Evolutionary conservation across 768 basidiomycete genomes (phyloP), one percentile per base, ranked within the genome.

Genomic region (Amanita exitialis): DNA sequence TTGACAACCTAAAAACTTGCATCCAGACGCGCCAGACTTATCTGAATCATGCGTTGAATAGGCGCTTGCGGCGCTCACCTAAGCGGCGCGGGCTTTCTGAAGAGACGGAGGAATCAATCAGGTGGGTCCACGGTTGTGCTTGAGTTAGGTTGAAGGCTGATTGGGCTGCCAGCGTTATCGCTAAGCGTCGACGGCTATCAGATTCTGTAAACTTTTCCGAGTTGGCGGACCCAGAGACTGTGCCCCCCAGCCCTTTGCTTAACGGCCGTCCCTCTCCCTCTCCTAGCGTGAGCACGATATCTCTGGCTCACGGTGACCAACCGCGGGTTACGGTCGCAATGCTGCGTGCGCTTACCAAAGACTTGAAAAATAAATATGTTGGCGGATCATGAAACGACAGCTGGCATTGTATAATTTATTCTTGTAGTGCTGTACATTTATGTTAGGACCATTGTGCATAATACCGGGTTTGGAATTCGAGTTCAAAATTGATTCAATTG

Each of bases 271-370:
- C 62, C 5, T 73, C 75, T 0, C 73, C 77, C 6, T 75, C 79
- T 2, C 73, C 73, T 0, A 78, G 77, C 34, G 63, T 64, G 18
- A 71, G 71, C 41, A 72, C 71, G 0, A 61, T 65, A 6, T 74
- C 75, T 1, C 63, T 72, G 4, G 62, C 68, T 10, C 57, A 58
- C 32, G 50, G 50, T 3, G 28, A 62, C 62, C 62, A 44, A 47
- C 59, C 23, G 56, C 59, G 9, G 43, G 27, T 84, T 32, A 85
- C 82, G 2, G 66, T 79, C 21, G 78, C 79, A 13, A 86, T 86
- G 83, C 61, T 86, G 44, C 77, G 80, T 36, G 76, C 77, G 3
- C 60, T 81, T 53, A 79, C 79, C 35, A 71, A 68, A 53, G 74
- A 79, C 62, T 54, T 80, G 53, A 79, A 76, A 66, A 67, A 64